Evolutionary conservation across 1,284 basidiomycete genomes (phyloP).

Genomic region (Caloboletus firmus): DNA sequence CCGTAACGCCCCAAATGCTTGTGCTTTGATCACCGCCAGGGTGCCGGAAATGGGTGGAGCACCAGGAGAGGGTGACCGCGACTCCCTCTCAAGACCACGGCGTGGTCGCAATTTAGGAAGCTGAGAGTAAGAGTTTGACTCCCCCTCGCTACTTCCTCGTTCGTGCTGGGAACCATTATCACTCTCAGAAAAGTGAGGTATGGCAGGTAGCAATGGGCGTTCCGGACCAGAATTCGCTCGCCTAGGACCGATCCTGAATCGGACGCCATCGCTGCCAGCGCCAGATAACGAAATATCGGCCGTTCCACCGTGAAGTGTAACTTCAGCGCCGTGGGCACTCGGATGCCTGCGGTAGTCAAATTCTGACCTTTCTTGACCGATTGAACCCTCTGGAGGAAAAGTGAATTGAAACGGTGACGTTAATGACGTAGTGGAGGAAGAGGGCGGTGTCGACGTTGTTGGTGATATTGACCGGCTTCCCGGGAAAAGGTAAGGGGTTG

Average conservation of each 20-base stretch:
- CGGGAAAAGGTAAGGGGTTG: slow-evolving; percentile 63
- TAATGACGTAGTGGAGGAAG: slow-evolving; percentile 62
- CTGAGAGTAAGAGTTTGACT: slow-evolving; percentile 44
- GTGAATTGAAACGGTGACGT: slow-evolving; percentile 65
- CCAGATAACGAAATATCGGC: slow-evolving; percentile 64
- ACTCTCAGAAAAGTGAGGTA: slow-evolving; percentile 50
- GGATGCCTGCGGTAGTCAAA: slow-evolving; percentile 64
- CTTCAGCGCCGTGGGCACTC: slow-evolving; percentile 51
- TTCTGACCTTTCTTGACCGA: slow-evolving; percentile 56
- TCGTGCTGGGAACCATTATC: slow-evolving; percentile 55
- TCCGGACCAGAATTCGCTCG: slow-evolving; percentile 52
- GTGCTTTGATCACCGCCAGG: slow-evolving; percentile 82
- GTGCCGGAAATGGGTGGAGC: slow-evolving; percentile 69
- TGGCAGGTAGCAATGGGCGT: slow-evolving; percentile 48
- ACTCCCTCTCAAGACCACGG: slow-evolving; percentile 47
- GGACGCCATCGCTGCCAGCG: slow-evolving; percentile 52
- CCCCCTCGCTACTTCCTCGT: slow-evolving; percentile 57
- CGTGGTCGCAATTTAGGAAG: slow-evolving; percentile 44
- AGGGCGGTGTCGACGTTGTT: slow-evolving; percentile 61
- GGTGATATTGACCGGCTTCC: slow-evolving; percentile 73
- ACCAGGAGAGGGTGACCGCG: slow-evolving; percentile 72
- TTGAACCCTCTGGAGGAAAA: slow-evolving; percentile 51
- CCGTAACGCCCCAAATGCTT: slow-evolving; percentile 79
- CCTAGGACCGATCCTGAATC: slow-evolving; percentile 55
- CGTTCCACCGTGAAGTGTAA: slow-evolving; percentile 68